Conservation (phyloP, 495 filamentous ascomycete species). For the Podospora pseudopauciseta region DNA sequence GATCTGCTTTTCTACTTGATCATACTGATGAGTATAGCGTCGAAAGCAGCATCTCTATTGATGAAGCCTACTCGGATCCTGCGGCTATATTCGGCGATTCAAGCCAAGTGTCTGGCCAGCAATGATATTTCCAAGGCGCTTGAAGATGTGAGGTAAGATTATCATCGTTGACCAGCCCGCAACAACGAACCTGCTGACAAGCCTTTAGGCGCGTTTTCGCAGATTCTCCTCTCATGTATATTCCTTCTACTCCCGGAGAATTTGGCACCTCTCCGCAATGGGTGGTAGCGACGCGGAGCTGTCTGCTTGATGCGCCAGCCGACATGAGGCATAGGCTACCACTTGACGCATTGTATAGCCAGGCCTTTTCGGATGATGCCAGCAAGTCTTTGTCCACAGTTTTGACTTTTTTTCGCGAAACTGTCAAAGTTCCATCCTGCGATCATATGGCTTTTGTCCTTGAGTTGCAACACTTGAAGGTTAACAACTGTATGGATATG, state of each 20-base stretch:
- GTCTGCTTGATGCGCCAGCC: conserved; percentile 18
- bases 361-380: neutral
- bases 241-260: neutral
- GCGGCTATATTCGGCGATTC: conserved; percentile 17
- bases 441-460: too few species aligned
- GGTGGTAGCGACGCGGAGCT: conserved; percentile 1
- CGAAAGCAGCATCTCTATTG: neutral
- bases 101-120: conserved; percentile 11
- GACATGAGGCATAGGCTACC: conserved; percentile 12
- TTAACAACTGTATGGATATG: too few species aligned
- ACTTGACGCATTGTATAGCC: conserved; percentile 2
- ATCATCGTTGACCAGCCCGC: too few species aligned
- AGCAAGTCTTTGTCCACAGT: conserved; percentile 4
- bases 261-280: neutral
- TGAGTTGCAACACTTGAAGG: too few species aligned
- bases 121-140: neutral
- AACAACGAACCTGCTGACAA: too few species aligned
- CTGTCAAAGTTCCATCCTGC: neutral
- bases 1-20: conserved; percentile 4
- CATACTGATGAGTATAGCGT: too few species aligned
- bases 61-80: conserved; percentile 18
- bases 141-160: too few species aligned
- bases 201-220: too few species aligned
- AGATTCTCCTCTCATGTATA: too few species aligned
- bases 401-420: conserved; percentile 23